phyloP scores from a whole-genome alignment of 805 yeast species.

The Wickerhamiella sergipiensis region DNA sequence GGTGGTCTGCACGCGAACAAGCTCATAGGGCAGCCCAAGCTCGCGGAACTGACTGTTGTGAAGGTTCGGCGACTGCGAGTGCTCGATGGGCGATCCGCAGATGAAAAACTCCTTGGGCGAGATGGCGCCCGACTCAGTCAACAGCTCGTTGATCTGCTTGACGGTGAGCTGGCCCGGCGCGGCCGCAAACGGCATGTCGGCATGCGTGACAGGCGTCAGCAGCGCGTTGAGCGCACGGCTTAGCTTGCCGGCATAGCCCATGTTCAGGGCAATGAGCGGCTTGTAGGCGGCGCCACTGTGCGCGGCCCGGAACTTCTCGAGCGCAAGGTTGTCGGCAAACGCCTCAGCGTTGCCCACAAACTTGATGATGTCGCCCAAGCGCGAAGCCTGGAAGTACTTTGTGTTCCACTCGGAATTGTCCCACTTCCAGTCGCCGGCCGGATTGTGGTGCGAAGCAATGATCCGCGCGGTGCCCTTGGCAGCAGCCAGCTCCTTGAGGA shows the following conservation, averaged over 20 bases:
- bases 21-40: conserved; percentile 67
- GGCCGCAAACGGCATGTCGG: conserved; percentile 48
- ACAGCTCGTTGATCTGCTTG: conserved; percentile 45
- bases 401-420: conserved; percentile 57
- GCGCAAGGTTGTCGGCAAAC: conserved; percentile 51
- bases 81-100: conserved; percentile 70
- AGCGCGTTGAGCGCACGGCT: conserved; percentile 63
- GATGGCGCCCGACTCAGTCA: conserved; percentile 49
- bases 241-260: conserved; percentile 62
- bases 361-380: conserved; percentile 59
- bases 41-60: conserved; percentile 67
- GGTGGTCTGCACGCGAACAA: conserved; percentile 53
- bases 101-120: conserved; percentile 47
- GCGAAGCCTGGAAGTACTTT: conserved; percentile 52
- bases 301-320: conserved; percentile 53
- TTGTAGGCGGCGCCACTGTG: conserved; percentile 29
- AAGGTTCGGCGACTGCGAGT: conserved; percentile 78
- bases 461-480: conserved; percentile 50
- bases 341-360: conserved; percentile 65
- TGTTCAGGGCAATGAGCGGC: conserved; percentile 76
- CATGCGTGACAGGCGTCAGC: conserved; percentile 77
- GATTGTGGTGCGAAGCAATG: conserved; percentile 76
- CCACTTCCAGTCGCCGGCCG: conserved; percentile 52
- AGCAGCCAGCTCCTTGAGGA: conserved; percentile 39
- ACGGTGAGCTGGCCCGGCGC: conserved; percentile 73